Base-by-base conservation (phyloP, 495 filamentous ascomycete species). In the Corynascus novoguineensis region DNA sequence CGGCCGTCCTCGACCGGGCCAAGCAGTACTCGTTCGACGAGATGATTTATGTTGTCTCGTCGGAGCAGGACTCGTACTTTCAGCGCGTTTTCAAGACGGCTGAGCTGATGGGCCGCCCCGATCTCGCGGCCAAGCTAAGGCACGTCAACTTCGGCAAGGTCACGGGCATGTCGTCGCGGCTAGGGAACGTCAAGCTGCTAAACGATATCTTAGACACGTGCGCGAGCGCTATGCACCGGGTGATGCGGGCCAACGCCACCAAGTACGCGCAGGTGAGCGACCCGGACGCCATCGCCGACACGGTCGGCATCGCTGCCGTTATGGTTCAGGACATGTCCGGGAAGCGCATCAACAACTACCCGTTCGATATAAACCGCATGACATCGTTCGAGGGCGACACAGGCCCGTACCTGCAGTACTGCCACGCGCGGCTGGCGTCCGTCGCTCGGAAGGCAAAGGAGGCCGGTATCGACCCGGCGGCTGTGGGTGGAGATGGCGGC, bases 311-410 rank as follows among this genome's bases (percentile, higher is more conserved):
- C 61, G 77, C 78, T 51, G 74, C 73, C 55, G 81, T 86, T 41
- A 83, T 86, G 74, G 79, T 82, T 9, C 82, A 85, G 68, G 83
- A 86, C 53, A 83, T 86, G 79, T 75, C 74, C 19, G 81, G 81
- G 44, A 84, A 83, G 74, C 82, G 81, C 55, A 78, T 81, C 58
- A 84, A 82, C 63, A 81, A 83, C 65, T 86, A 86, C 68, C 69
- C 68, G 28, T 86, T 85, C 66, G 77, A 85, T 63, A 78, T 84
- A 65, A 76, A 78, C 15, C 71, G 75, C 11, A 86, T 86, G 83
- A 85, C 82, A 1, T 83, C 83, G n/a, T 86, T 86, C 53, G 83
- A 87, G 65, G 82, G 83, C 42, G 84, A 86, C 54, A 86, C 84
- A 1, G 84, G 83, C 6, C 84, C 83, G 34, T 86, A 87, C 59